phyloP scores from a whole-genome alignment of 257 asterid species.

The Solanum commersonii region DNA sequence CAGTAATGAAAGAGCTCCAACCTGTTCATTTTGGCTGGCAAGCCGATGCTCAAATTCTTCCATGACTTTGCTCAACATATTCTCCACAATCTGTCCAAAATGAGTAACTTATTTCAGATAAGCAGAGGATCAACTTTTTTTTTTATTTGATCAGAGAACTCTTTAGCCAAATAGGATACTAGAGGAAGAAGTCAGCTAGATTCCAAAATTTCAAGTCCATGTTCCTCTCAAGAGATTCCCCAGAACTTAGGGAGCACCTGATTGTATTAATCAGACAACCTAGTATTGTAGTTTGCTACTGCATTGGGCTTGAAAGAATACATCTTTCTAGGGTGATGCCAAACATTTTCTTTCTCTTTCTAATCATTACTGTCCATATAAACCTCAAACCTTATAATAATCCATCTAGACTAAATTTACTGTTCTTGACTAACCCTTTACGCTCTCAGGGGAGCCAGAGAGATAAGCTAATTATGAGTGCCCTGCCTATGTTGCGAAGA shows the following conservation, averaged over 20 bases:
- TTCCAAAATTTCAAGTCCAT: not conserved
- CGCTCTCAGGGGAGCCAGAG: not conserved
- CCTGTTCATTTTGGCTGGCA: slow-evolving; percentile 43
- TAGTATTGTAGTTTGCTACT: not conserved
- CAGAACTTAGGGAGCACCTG: not conserved
- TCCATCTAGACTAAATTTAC: not conserved
- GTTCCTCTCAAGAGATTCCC: not conserved
- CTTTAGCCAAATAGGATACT: not conserved
- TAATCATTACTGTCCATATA: not conserved
- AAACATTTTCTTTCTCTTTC: not conserved
- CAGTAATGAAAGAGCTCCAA: slow-evolving; percentile 5
- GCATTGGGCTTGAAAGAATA: not conserved
- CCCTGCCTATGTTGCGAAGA: not conserved
- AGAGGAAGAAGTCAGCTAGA: not conserved
- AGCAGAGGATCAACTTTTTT: not conserved
- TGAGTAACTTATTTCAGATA: slow-evolving; percentile 5
- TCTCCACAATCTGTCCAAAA: slow-evolving; percentile 63
- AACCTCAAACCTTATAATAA: not conserved
- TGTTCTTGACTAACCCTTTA: not conserved
- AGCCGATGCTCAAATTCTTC: slow-evolving; percentile 60
- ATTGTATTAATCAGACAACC: not conserved
- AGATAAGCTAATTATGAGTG: not conserved
- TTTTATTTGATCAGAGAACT: not conserved
- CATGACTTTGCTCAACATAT: slow-evolving; percentile 57
- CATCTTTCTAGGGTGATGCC: not conserved